Evolutionary conservation across 2,329 filamentous ascomycete species (phyloP), one percentile per base, ranked within the genome.

Genomic region (Alternaria postmessia): DNA sequence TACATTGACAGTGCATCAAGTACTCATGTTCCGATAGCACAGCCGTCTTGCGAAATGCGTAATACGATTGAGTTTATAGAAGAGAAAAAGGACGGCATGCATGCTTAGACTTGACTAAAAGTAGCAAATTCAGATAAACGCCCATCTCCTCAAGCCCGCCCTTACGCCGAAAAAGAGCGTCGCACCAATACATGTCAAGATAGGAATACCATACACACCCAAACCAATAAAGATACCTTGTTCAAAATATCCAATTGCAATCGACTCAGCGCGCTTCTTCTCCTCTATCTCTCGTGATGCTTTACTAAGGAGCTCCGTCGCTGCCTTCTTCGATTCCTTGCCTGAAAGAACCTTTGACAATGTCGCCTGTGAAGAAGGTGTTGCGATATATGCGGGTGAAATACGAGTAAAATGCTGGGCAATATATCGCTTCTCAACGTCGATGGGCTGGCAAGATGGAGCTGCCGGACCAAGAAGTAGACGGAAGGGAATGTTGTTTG

Each of bases 401-500:
- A 59, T 16, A 1, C 68, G 63, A 0, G 60, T 59, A 54, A 76
- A 75, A 1, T 73, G 69, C 14, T 60, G 49, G 14, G 38, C 51
- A 2, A 58, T 68, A 44, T 74, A 73, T 12, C 70, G 46, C 12
- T 61, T 63, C 14, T 68, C 61, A 0, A 70, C 39, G 30, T 71
- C 54, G 14, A 71, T 57, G 18, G 59, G n/a, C 12, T 65, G 63
- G 36, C 48, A 59, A 3, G 52, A 54, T 0, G 74, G 73, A 1
- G 68, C 69, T 1, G 67, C 59, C 4, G 72, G 74, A 54, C 72
- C 73, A 71, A 82, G 67, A 4, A 89, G 81, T 2, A 89, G 76
- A 34, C 85, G 80, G 2, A 77, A 63, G 0, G 87, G 87, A 7
- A 89, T 81, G 53, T 87, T 83, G 70, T 89, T 89, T 56, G 86